phyloP scores from a whole-genome alignment of 192 early-diverging fungal genomes.

The Entophlyctis luteolus region DNA sequence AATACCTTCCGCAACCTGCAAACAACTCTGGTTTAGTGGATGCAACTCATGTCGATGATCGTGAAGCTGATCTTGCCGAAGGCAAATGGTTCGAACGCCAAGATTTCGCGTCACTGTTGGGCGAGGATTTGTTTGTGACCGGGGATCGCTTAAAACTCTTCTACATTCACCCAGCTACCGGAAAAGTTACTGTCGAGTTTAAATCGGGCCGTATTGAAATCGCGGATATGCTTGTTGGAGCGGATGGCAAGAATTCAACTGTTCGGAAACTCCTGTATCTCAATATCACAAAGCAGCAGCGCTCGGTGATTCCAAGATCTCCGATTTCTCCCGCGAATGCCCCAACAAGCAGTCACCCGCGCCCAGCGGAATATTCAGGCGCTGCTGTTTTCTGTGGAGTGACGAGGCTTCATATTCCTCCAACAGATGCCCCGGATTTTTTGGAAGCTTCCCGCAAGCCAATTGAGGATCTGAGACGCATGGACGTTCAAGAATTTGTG shows the following conservation, averaged over 20 bases:
- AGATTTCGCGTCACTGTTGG: conserved; percentile 34
- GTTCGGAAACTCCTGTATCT: conserved; percentile 43
- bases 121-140: conserved; percentile 14
- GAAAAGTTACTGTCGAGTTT: conserved; percentile 42
- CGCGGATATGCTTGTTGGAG: conserved; percentile 43
- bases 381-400: conserved; percentile 42
- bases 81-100: conserved; percentile 46
- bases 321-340: background rate
- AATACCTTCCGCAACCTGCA: conserved; percentile 32
- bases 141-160: conserved; percentile 44
- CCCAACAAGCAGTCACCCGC: background rate
- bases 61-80: conserved; percentile 39
- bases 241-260: conserved; percentile 48
- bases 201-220: conserved; percentile 40
- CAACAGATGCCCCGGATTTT: conserved; percentile 30
- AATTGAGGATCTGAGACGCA: conserved; percentile 28
- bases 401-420: conserved; percentile 30
- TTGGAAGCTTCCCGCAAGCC: conserved; percentile 23
- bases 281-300: background rate
- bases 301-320: background rate
- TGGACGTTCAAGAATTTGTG: conserved; percentile 37
- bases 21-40: conserved; percentile 33
- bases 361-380: conserved; percentile 34
- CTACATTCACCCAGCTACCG: conserved; percentile 39
- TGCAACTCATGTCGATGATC: conserved; percentile 8